Percentiles rank a stretch among this genome's conserved stretches.
These are phyloP conservation scores for Leptographium procerum DNA, from an alignment of 2,329 filamentous ascomycete genomes.

Conservation along the genomic window DNA sequence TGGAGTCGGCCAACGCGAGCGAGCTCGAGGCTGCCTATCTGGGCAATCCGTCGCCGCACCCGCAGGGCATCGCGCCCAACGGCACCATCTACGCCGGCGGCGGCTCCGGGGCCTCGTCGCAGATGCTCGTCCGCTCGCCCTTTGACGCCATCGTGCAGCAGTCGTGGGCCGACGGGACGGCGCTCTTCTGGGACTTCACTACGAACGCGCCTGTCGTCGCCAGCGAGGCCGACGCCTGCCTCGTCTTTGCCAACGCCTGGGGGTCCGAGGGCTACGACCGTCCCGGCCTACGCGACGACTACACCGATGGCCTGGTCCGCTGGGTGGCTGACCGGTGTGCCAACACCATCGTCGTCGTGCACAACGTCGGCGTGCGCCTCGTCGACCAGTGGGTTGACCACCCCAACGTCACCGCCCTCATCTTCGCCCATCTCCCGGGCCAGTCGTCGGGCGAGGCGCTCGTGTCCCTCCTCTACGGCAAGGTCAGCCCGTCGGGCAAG, in stretches of 20 bases:
- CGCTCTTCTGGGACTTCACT: slow-evolving; percentile 47
- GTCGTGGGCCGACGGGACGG: slow-evolving; percentile 43
- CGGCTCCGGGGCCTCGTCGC: slow-evolving; percentile 20
- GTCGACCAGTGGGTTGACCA: slow-evolving; percentile 52
- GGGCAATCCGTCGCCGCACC: background rate
- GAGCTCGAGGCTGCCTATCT: too few relatives aligned
- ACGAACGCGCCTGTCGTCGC: slow-evolving; percentile 36
- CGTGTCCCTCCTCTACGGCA: slow-evolving; percentile 44
- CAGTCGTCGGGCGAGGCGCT: slow-evolving; percentile 48
- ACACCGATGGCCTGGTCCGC: slow-evolving; percentile 43
- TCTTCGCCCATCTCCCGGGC: slow-evolving; percentile 53
- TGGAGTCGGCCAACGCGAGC: slow-evolving; percentile 23
- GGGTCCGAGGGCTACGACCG: slow-evolving; percentile 60
- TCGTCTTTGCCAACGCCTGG: slow-evolving; percentile 55
- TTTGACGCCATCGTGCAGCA: slow-evolving; percentile 42
- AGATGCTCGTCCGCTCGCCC: slow-evolving; percentile 34
- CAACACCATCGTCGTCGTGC: slow-evolving; percentile 54
- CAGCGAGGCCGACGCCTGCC: slow-evolving; percentile 48
- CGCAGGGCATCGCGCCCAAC: slow-evolving; percentile 24
- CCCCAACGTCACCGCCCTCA: slow-evolving; percentile 49
- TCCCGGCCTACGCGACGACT: slow-evolving; percentile 52
- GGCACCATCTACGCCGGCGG: slow-evolving; percentile 33
- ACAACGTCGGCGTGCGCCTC: slow-evolving; percentile 49
- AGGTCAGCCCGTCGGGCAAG: slow-evolving; percentile 43
- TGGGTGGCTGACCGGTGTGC: slow-evolving; percentile 46